Conservation (phyloP, 495 filamentous ascomycete species). For the Usnea hakonensis region DNA sequence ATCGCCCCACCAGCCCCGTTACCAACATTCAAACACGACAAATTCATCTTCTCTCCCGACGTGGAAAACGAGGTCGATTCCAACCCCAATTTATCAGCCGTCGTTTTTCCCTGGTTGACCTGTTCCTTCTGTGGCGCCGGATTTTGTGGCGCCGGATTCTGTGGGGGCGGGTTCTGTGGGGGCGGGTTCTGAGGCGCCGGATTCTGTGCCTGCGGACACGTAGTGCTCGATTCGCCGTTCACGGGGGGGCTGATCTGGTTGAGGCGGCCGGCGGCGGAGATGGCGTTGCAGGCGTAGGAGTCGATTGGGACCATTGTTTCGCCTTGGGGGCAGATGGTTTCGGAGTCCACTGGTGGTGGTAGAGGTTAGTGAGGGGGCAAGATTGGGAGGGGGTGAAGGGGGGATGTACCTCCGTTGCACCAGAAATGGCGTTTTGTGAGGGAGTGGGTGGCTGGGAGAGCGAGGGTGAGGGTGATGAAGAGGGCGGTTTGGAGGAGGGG, state of each 20-base stretch:
- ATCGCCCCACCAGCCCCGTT: background rate
- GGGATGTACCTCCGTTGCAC: slow-evolving; percentile 6
- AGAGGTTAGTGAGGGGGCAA: too few relatives aligned
- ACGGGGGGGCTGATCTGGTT: background rate
- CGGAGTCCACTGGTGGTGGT: background rate
- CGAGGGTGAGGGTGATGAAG: background rate
- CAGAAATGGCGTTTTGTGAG: background rate
- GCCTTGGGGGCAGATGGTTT: background rate
- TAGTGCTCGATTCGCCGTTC: background rate
- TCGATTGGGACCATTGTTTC: slow-evolving; percentile 1
- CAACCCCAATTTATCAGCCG: background rate
- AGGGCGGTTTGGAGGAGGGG: background rate
- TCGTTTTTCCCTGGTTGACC: too few relatives aligned
- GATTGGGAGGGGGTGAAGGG: too few relatives aligned
- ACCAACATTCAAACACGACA: background rate
- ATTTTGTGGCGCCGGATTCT: too few relatives aligned
- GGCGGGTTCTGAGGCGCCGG: too few relatives aligned
- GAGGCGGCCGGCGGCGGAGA: background rate
- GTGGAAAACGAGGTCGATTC: background rate
- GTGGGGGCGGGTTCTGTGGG: too few relatives aligned
- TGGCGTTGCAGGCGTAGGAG: slow-evolving; percentile 2
- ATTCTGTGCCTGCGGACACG: background rate
- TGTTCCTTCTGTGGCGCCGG: too few relatives aligned
- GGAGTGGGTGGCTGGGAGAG: background rate
- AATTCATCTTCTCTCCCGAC: background rate